Evolutionary conservation across 1,284 basidiomycete species (phyloP).

Genomic region (Garcileccinum viscosum): DNA sequence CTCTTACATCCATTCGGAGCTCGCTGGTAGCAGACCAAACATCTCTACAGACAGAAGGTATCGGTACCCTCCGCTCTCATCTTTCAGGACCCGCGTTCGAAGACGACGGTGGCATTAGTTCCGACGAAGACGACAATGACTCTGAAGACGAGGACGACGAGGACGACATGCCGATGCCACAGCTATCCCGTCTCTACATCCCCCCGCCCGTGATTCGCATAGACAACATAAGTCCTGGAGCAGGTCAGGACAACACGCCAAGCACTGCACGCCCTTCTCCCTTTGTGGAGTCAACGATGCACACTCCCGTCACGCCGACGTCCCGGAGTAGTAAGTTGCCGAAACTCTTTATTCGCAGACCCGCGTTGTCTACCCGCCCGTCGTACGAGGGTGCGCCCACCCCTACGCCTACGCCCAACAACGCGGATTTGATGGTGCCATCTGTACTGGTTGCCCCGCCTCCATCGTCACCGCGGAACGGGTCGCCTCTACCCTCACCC

Average conservation of each 20-base stretch:
- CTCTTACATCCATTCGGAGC: slow-evolving; percentile 4
- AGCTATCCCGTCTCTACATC: slow-evolving; percentile 37
- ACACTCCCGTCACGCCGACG: slow-evolving; percentile 28
- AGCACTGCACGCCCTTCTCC: slow-evolving; percentile 35
- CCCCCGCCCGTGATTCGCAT: slow-evolving; percentile 32
- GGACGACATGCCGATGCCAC: slow-evolving; percentile 25
- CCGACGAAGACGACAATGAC: slow-evolving; percentile 57
- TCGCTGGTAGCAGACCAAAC: not conserved
- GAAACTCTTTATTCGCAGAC: slow-evolving; percentile 46
- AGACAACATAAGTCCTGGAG: slow-evolving; percentile 17
- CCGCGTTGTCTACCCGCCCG: slow-evolving; percentile 37
- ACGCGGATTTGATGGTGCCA: slow-evolving; percentile 14
- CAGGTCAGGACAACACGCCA: slow-evolving; percentile 22
- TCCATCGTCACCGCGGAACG: slow-evolving; percentile 10
- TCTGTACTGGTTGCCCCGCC: slow-evolving; percentile 17
- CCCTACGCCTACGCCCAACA: slow-evolving; percentile 16
- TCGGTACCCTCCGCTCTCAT: slow-evolving; percentile 82
- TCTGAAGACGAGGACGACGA: slow-evolving; percentile 35
- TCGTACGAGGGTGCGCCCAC: slow-evolving; percentile 32
- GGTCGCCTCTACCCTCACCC: slow-evolving; percentile 23
- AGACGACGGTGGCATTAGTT: slow-evolving; percentile 82
- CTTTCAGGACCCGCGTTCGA: slow-evolving; percentile 63
- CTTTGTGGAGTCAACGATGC: slow-evolving; percentile 9
- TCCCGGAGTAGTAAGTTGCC: slow-evolving; percentile 40
- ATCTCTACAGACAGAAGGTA: slow-evolving; percentile 76